Base-by-base conservation (phyloP, 2,329 filamentous ascomycete genomes). In the Ophiocordyceps camponoti-floridani region DNA sequence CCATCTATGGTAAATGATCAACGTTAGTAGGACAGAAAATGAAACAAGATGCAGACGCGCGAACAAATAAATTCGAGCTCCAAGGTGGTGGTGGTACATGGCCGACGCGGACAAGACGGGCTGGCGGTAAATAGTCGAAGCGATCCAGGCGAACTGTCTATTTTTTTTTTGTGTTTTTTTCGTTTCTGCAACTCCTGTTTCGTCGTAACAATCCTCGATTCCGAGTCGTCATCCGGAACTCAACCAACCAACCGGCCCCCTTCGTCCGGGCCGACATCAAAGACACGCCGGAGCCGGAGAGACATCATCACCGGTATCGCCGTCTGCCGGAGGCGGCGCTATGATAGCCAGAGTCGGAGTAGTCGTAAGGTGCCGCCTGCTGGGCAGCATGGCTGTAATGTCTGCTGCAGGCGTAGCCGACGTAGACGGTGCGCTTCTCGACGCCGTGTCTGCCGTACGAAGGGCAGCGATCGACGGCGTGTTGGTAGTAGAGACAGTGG, bases 401-500 rank as follows among this genome's bases (percentile, higher is more conserved):
- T 35, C 49, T 46, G 44, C 52, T 54, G 63, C 87, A 94, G 44
- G 81, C 73, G 57, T 91, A 91, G 44, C 87, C 88, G 23, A 94
- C 86, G 18, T 84, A 69, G 44, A 94, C 82, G 7, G 75, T 83
- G 58, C 82, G 80, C 56, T 84, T 79, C 52, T 85, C 76, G 46
- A 88, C 67, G 41, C 55, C 54, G 56, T 76, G 74, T 47, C 82
- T 78, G 48, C 82, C 83, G 58, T 86, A 85, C 33, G 76, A 70
- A 43, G 77, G 69, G 59, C 87, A 94, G 48, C 83, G 82, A 57
- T 94, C 87, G 54, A 94, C 72, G 42, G 84, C 79, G 60, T 94
- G 88, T 56, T 81, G 73, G 68, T 89, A 85, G 69, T 94, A 93
- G 53, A 89, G 72, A 64, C 87, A 94, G 50, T 79, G 75, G 71